Evolutionary conservation across 257 asterid species (phyloP).

Genomic region (Galeopsis tetrahit): DNA sequence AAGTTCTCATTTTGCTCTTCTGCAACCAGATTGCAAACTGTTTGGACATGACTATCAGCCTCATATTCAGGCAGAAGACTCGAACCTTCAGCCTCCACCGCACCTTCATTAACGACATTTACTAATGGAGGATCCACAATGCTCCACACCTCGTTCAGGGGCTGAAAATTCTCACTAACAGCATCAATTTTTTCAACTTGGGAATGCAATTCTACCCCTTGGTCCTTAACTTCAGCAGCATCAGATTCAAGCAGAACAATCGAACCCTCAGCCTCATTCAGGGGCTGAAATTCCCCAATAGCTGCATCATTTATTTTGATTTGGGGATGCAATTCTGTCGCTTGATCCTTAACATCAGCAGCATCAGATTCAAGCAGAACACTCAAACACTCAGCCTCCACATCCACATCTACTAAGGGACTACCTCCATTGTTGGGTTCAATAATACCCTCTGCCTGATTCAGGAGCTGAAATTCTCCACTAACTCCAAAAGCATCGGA

Average conservation of each 20-base stretch:
- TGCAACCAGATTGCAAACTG: conserved; percentile 30
- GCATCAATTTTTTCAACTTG: no score
- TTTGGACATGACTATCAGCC: conserved; percentile 32
- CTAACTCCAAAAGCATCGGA: no score
- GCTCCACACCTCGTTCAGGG: no score
- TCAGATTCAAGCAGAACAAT: no score
- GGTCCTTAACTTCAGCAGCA: no score
- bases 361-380: background rate
- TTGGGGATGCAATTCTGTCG: conserved; percentile 5
- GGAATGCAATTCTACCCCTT: no score
- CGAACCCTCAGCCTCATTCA: background rate
- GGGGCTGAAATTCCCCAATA: background rate
- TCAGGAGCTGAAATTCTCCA: no score
- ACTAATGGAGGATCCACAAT: conserved; percentile 14
- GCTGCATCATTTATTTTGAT: conserved; percentile 18
- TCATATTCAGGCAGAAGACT: conserved; percentile 2
- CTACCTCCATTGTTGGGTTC: conserved; percentile 4
- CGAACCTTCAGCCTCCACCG: background rate
- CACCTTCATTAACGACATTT: background rate
- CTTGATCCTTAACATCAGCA: conserved; percentile 9
- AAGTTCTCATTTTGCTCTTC: conserved; percentile 34
- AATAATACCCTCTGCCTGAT: background rate
- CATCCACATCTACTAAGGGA: background rate
- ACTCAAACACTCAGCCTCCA: conserved; percentile 11
- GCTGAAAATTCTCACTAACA: no score